Percentiles rank a stretch among this genome's conserved stretches.
These are phyloP conservation scores for Penicillium riverlandense DNA, from an alignment of 495 filamentous ascomycete species.

Conservation along the genomic window DNA sequence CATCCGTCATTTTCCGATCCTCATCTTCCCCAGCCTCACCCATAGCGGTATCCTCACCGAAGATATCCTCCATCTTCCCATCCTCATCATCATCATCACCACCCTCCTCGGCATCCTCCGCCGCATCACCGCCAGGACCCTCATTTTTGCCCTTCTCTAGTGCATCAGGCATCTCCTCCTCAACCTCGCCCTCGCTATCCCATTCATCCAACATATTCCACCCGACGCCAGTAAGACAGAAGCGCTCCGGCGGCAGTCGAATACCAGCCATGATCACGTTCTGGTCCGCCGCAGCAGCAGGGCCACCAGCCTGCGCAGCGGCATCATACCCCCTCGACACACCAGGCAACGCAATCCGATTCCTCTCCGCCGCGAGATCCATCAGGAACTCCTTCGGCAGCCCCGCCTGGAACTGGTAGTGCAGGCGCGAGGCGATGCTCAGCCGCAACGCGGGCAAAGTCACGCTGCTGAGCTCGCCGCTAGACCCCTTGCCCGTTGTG, in stretches of 20 bases:
- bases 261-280: constrained; percentile 55
- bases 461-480: constrained; percentile 37
- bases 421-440: constrained; percentile 55
- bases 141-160: constrained; percentile 9
- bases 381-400: constrained; percentile 81
- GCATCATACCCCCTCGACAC: constrained; percentile 59
- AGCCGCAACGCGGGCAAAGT: constrained; percentile 52
- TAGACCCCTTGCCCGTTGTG: constrained; percentile 8
- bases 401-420: constrained; percentile 57
- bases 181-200: constrained; percentile 55
- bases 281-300: constrained; percentile 17
- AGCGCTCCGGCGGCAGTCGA: constrained; percentile 81
- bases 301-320: constrained; percentile 10
- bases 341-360: constrained; percentile 70
- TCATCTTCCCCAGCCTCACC: constrained; percentile 33
- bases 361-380: constrained; percentile 76
- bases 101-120: constrained; percentile 29
- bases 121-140: constrained; percentile 17
- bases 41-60: constrained; percentile 45
- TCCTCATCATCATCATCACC: constrained; percentile 44
- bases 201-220: constrained; percentile 82
- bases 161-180: constrained; percentile 35
- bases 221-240: constrained; percentile 75
- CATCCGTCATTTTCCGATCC: constrained; percentile 46
- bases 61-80: constrained; percentile 54